Evolutionary conservation across 176 grass and related monocot species (phyloP), one percentile per base, ranked within the genome.

Genomic region (Chloris gayana): DNA sequence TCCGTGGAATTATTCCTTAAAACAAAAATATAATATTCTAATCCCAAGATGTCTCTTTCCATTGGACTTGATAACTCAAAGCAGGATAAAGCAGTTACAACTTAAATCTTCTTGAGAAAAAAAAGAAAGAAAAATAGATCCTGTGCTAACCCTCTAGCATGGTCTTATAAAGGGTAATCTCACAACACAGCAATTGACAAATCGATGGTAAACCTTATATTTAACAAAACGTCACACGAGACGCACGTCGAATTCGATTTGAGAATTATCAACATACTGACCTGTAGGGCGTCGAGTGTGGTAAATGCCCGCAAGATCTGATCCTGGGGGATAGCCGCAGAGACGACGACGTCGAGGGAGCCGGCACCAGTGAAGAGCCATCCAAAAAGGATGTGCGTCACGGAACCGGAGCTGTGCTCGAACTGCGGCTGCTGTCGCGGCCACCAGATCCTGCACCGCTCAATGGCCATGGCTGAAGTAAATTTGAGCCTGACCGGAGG

Each of bases 401-500:
- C 10, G 1, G 75, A 13, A 21, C n/a, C 25, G 0, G 75, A 47
- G 0, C 61, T 32, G 19, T 67, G 21, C 29, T 80, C 42, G 64
- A 46, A 62, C 81, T 68, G 75, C 51, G 30, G 50, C 31, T 73
- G 38, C 69, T 67, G 68, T 41, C 70, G 70, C 11, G 87, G 87
- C 81, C 87, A 88, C 87, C 87, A 84, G 44, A 88, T 74, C 76
- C 87, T 74, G 76, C 87, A 88, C 34, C 69, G 63, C 53, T 80
- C 76, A 29, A 79, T 54, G 41, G 62, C 45, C 74, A 77, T 60
- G 13, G 17, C 13, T 19, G 44, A 19, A 39, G 70, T 29, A 49
- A 42, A 21, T 82, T 63, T 45, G 56, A 27, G 33, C 37, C 41
- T 54, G 50, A 8, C 50, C 50, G 5, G 19, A 54, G 50, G 19